Evolutionary conservation across 2,329 filamentous ascomycete species (phyloP).

Genomic region (Colletotrichum sp.): DNA sequence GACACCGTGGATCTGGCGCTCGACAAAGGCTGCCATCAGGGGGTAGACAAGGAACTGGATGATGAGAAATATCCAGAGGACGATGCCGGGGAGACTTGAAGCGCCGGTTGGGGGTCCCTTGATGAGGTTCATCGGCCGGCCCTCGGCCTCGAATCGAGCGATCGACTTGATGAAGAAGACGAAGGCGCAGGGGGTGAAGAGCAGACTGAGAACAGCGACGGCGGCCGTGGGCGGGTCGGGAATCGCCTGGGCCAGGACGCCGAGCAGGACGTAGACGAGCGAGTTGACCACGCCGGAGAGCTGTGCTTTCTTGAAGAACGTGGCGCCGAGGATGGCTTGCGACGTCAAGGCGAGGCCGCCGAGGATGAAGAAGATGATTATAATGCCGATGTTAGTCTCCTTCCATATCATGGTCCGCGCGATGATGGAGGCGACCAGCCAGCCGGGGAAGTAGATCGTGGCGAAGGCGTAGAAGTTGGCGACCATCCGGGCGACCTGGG

Average conservation of each 20-base stretch:
- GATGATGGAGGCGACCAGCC: slow-evolving; percentile 63
- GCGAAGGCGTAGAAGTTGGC: slow-evolving; percentile 73
- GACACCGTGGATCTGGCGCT: slow-evolving; percentile 57
- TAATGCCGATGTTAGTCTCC: slow-evolving; percentile 66
- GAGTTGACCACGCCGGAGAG: slow-evolving; percentile 83
- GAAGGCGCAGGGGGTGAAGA: slow-evolving; percentile 90
- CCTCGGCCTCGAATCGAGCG: slow-evolving; percentile 75
- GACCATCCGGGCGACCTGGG: slow-evolving; percentile 42
- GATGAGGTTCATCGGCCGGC: slow-evolving; percentile 64
- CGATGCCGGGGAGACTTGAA: slow-evolving; percentile 75
- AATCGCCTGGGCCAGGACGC: slow-evolving; percentile 81
- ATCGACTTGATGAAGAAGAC: slow-evolving; percentile 79
- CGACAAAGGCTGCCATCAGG: slow-evolving; percentile 74
- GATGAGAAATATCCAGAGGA: slow-evolving; percentile 77
- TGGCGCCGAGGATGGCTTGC: slow-evolving; percentile 80
- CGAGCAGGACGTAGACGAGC: slow-evolving; percentile 75
- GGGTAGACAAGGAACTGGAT: slow-evolving; percentile 82
- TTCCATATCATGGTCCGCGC: slow-evolving; percentile 67
- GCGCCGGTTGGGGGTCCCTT: slow-evolving; percentile 66
- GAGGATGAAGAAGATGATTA: slow-evolving; percentile 77
- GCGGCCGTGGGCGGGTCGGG: slow-evolving; percentile 65
- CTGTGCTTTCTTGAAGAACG: slow-evolving; percentile 87
- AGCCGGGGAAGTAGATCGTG: slow-evolving; percentile 61
- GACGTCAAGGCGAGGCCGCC: slow-evolving; percentile 78
- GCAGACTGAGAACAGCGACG: slow-evolving; percentile 72